Percentiles rank a stretch among this genome's conserved stretches.
phyloP scores from a whole-genome alignment of 352 stramenopile genomes.

The Globisporangium mamillatum region DNA sequence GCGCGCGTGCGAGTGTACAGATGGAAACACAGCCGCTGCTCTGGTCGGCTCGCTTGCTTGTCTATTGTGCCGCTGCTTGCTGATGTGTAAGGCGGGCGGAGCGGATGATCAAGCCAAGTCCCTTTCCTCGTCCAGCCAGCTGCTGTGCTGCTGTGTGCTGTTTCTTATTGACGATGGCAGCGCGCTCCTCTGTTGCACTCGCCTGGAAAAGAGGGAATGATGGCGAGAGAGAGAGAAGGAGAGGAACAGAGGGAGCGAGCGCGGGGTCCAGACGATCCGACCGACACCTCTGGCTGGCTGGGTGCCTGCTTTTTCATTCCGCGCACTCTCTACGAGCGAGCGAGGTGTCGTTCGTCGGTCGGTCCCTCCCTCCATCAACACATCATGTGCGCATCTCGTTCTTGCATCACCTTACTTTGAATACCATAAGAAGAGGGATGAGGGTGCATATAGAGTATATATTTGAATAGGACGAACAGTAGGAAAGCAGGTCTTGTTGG shows the following conservation, averaged over 20 bases:
- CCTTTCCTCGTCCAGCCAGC: not conserved
- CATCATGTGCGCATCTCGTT: no score
- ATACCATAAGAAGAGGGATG: no score
- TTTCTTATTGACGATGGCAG: not conserved
- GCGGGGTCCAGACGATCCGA: not conserved
- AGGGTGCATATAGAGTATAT: no score
- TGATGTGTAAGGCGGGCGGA: not conserved
- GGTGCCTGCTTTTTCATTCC: no score
- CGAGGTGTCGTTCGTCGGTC: no score
- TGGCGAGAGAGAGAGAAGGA: not conserved
- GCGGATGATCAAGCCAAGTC: not conserved
- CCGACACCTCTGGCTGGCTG: not conserved
- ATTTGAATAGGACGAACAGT: no score
- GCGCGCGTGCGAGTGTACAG: not conserved
- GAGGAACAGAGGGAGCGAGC: not conserved
- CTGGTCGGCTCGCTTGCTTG: not conserved
- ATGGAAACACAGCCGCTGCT: not conserved
- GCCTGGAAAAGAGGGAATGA: not conserved
- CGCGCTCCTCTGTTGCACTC: not conserved
- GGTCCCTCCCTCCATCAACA: no score
- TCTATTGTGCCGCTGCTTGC: not conserved
- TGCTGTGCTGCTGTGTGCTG: not conserved
- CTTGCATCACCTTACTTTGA: not conserved
- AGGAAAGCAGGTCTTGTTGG: no score
- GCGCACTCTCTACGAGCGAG: not conserved